Conservation (phyloP, 495 filamentous ascomycete species). For the Aspergillus leporis region DNA sequence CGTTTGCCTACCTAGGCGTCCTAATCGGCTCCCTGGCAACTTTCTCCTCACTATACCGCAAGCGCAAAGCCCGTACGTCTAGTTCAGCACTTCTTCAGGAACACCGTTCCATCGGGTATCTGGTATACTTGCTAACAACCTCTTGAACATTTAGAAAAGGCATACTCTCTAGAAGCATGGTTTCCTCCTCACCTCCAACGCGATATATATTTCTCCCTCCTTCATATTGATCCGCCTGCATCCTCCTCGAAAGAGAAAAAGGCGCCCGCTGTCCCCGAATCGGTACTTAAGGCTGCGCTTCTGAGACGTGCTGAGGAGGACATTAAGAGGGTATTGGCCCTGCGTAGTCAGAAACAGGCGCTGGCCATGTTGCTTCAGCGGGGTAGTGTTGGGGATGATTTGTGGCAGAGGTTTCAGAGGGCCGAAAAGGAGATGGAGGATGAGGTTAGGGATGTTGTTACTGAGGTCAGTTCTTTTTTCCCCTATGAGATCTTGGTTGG, state of each 20-base stretch:
- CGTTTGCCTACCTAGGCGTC: slow-evolving; percentile 83
- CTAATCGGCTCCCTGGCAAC: slow-evolving; percentile 84
- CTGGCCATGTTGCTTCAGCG: slow-evolving; percentile 78
- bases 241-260: slow-evolving; percentile 62
- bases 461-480: slow-evolving; percentile 62
- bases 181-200: slow-evolving; percentile 86
- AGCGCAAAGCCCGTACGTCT: slow-evolving; percentile 79
- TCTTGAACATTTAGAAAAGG: slow-evolving; percentile 54
- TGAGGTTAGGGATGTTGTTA: slow-evolving; percentile 88
- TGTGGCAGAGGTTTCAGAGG: slow-evolving; percentile 87
- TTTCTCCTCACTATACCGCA: slow-evolving; percentile 90
- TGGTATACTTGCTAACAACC: background rate
- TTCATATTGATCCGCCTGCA: slow-evolving; percentile 74
- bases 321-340: slow-evolving; percentile 82
- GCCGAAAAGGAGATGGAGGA: slow-evolving; percentile 98
- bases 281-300: slow-evolving; percentile 85
- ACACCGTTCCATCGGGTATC: background rate
- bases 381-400: slow-evolving; percentile 92
- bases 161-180: slow-evolving; percentile 85
- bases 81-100: background rate
- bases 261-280: slow-evolving; percentile 74
- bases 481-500: background rate
- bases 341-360: slow-evolving; percentile 82
- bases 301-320: slow-evolving; percentile 87
- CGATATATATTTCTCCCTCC: slow-evolving; percentile 89